Base-by-base conservation (phyloP, 805 yeast species). In the Candida nemodendra region DNA sequence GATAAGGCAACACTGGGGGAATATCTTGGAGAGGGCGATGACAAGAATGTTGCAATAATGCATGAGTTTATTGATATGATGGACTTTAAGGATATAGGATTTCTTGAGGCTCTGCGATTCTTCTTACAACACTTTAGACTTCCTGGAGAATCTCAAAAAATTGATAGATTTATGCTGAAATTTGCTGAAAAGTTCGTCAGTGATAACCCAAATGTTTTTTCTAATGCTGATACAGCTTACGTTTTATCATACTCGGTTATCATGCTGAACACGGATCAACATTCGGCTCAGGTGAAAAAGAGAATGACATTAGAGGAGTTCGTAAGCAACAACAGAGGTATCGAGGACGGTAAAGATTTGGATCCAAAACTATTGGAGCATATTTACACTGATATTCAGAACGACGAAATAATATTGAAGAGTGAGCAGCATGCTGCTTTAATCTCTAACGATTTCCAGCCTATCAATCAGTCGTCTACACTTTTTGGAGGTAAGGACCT, bases 101-200 rank as follows among this genome's bases (percentile, higher is more conserved):
- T 93, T 56, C 89, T 90, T 12, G 95, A 83, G 50, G 95, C 98
- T 0, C 68, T 93, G 67, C 76, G 99, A 49, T 69, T 66, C 12
- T 88, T 88, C 54, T 71, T 93, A 42, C 99, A 95, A 56, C 73
- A 79, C 32, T 95, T 93, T 66, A 74, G 99, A 59, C 72, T 93
- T 42, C 99, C 99, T 2, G 99, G 99, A 34, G 99, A 93, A 65
- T 90, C 96, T 4, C 99, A 93, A 65, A 91, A 93, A 56, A 91
- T 93, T 57, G 99, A 93, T 69, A 75, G 99, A 51, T 88, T 81
- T 57, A 87, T 95, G 96, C 76, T 93, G 59, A 91, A 93, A 56
- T 95, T 95, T 68, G 99, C 99, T 4, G 95, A 88, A 62, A 74
- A 95, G 49, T 93, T 81, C 57, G 81, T 81, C 16, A 80, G 84